Evolutionary conservation across 164 flowering plant species (phyloP).

Genomic region (Tetracentron sinense): DNA sequence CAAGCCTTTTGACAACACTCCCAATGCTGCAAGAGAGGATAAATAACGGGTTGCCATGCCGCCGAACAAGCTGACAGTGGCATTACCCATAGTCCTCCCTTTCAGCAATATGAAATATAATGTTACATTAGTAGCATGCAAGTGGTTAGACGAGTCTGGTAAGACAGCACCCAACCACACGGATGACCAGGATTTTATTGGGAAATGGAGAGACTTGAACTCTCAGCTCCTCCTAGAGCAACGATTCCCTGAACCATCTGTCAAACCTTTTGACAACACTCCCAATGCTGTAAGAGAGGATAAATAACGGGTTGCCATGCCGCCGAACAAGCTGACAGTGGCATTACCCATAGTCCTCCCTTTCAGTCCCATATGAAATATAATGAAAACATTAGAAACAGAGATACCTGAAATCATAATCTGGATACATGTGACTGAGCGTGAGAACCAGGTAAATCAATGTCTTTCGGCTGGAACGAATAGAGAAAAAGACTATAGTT

Average conservation of each 20-base stretch:
- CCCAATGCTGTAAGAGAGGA: slow-evolving; percentile 57
- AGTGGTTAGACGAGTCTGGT: not conserved
- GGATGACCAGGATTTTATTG: slow-evolving; percentile 24
- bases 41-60: slow-evolving; percentile 85
- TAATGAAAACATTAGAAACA: slow-evolving; percentile 16
- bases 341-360: slow-evolving; percentile 96
- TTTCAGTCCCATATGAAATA: slow-evolving; percentile 7
- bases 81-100: slow-evolving; percentile 99
- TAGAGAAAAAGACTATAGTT: slow-evolving; percentile 14
- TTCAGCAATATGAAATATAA: no score
- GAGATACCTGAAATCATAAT: slow-evolving; percentile 96
- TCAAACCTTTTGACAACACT: slow-evolving; percentile 99
- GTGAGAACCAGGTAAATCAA: slow-evolving; percentile 84
- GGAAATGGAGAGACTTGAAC: slow-evolving; percentile 99
- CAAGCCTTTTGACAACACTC: slow-evolving; percentile 99
- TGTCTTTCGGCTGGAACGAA: slow-evolving; percentile 79
- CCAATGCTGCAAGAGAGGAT: slow-evolving; percentile 54
- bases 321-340: slow-evolving; percentile 93
- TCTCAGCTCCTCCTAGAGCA: slow-evolving; percentile 98
- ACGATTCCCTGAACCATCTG: slow-evolving; percentile 87
- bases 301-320: slow-evolving; percentile 80
- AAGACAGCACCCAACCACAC: slow-evolving; percentile 6
- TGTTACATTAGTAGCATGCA: slow-evolving; percentile 9
- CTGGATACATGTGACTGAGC: slow-evolving; percentile 90
- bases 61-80: slow-evolving; percentile 89